Conservation (phyloP, 1,284 basidiomycete species). For the Coniferiporia weirii region DNA sequence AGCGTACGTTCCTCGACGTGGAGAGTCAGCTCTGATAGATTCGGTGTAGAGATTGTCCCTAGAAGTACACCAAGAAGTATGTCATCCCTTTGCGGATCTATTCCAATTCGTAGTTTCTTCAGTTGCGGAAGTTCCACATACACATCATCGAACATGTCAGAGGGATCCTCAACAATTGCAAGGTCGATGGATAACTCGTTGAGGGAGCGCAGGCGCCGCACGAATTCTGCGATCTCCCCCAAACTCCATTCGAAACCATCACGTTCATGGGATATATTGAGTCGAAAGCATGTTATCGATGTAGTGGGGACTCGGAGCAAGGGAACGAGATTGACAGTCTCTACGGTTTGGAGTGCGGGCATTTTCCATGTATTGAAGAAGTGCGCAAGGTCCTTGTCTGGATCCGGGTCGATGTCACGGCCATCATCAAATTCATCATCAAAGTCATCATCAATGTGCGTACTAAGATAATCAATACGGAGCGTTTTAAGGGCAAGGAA, state of each 20-base stretch:
- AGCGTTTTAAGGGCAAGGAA: not conserved
- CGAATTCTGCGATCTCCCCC: not conserved
- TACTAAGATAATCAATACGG: not conserved
- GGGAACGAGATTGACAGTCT: not conserved
- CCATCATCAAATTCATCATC: not conserved
- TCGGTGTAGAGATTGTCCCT: not conserved
- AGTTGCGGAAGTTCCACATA: not conserved
- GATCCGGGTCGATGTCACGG: not conserved
- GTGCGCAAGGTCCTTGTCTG: not conserved
- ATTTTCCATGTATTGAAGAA: constrained; percentile 4
- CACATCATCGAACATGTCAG: not conserved
- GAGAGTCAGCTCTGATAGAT: not conserved
- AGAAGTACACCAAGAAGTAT: not conserved
- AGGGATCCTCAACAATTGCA: too few relatives aligned
- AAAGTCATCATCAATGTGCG: not conserved
- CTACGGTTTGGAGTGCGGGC: not conserved
- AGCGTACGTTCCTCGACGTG: not conserved
- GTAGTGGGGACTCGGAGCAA: not conserved
- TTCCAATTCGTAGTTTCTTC: not conserved
- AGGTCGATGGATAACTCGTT: not conserved
- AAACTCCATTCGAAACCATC: not conserved
- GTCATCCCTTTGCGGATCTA: not conserved
- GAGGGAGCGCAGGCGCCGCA: not conserved
- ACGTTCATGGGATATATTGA: not conserved
- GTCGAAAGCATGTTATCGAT: not conserved